Base-by-base conservation (phyloP, 140 eudicot species). In the Bidens hawaiensis region DNA sequence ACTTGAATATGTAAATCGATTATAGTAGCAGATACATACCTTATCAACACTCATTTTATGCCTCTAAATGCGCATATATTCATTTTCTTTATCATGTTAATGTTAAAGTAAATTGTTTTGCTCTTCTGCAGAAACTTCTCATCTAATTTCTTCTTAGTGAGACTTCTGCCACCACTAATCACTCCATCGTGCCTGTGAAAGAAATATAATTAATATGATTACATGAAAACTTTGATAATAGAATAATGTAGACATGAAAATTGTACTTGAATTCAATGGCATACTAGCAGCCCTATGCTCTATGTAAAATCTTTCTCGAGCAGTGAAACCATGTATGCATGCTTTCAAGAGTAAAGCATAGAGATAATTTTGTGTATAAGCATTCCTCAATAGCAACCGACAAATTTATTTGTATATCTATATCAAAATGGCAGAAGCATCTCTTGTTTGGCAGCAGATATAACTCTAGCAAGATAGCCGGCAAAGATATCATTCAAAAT, bases 171-270 rank as follows among this genome's bases (percentile, higher is more conserved):
- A n/a, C n/a, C n/a, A n/a, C n/a, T n/a, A n/a, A n/a, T n/a, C n/a
- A n/a, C 89, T 83, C 99, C 99, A 93, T 24, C 64, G 83, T 75
- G 99, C 81, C 99, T 93, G 36, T 47, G 15, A 59, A 68, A n/a
- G 43, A 21, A 57, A 58, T 61, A 58, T 15, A 16, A 59, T 48
- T 13, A 10, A 49, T 47, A 3, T 31, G 12, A 60, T 51, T 15
- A n/a, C 15, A 24, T n/a, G n/a, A n/a, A 5, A 24, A 10, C 41
- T 21, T n/a, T 55, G 42, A 8, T 15, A 8, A 55, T 15, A 54
- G 22, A 54, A 54, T 14, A 55, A 24, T 8, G 38, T 55, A 56
- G 16, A 48, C 15, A 27, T 13, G 31, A 16, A 26, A 73, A 28
- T 13, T 22, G 68, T 43, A 88, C 99, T 95, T 93, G 99, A 67